Conservation (phyloP, 2,329 filamentous ascomycete genomes). For the Knufia petricola region DNA sequence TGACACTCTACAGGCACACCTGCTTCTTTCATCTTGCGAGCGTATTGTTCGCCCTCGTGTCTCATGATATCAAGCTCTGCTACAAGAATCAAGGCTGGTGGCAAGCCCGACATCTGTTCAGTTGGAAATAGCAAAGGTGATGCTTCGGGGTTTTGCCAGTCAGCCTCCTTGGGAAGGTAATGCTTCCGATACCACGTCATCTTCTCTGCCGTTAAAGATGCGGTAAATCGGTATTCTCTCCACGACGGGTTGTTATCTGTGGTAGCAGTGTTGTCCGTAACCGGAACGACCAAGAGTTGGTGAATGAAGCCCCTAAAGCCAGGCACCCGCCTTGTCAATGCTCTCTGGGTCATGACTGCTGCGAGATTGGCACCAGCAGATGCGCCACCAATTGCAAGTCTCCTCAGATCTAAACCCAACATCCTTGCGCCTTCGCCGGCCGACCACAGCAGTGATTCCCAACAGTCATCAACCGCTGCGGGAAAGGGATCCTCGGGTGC, state of each 20-base stretch:
- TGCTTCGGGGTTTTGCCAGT: slow-evolving; percentile 44
- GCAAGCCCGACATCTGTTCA: slow-evolving; percentile 42
- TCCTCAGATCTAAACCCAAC: slow-evolving; percentile 34
- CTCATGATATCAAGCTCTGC: slow-evolving; percentile 50
- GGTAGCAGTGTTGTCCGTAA: slow-evolving; percentile 48
- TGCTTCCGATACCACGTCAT: slow-evolving; percentile 54
- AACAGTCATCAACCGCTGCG: slow-evolving; percentile 48
- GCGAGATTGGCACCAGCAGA: slow-evolving; percentile 47
- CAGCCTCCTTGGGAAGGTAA: slow-evolving; percentile 42
- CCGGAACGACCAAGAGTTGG: slow-evolving; percentile 49
- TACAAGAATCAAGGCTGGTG: slow-evolving; percentile 44
- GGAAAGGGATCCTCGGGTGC: slow-evolving; percentile 50
- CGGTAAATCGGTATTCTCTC: slow-evolving; percentile 41
- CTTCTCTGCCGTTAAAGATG: slow-evolving; percentile 46
- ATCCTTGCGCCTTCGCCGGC: slow-evolving; percentile 20
- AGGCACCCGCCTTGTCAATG: background rate
- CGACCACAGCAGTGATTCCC: slow-evolving; percentile 46
- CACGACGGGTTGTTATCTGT: slow-evolving; percentile 39
- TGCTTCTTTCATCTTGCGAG: slow-evolving; percentile 36
- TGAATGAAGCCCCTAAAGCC: slow-evolving; percentile 30
- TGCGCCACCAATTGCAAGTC: slow-evolving; percentile 42
- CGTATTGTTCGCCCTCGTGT: slow-evolving; percentile 45
- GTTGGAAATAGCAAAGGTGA: slow-evolving; percentile 43
- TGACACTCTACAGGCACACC: slow-evolving; percentile 42
- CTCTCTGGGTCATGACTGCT: slow-evolving; percentile 32